These are phyloP conservation scores for Phialophora verrucosa DNA, from an alignment of 2,329 filamentous ascomycete genomes.

Conservation along the genomic window DNA sequence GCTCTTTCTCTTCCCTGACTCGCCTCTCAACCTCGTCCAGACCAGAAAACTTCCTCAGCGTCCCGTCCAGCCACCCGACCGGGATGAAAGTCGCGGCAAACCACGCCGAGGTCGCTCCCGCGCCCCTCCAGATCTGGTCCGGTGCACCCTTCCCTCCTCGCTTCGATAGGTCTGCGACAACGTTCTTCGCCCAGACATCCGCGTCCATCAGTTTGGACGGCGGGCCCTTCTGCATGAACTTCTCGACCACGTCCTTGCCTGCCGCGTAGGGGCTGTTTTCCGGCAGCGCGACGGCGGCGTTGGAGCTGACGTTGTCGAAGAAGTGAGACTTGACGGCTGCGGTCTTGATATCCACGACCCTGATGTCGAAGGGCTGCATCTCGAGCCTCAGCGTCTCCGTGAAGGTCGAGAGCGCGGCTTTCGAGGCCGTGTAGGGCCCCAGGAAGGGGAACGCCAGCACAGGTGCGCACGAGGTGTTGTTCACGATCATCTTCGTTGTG, in stretches of 20 bases:
- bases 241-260: conserved; percentile 50
- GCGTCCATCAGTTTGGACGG: conserved; percentile 40
- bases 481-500: conserved; percentile 40
- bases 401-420: conserved; percentile 64
- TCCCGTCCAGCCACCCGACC: conserved; percentile 14
- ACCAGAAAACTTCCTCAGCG: conserved; percentile 16
- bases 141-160: conserved; percentile 41
- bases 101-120: conserved; percentile 17
- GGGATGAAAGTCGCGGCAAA: conserved; percentile 10
- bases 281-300: conserved; percentile 53
- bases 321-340: conserved; percentile 39
- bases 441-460: conserved; percentile 42
- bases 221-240: conserved; percentile 11
- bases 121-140: conserved; percentile 28
- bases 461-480: conserved; percentile 39
- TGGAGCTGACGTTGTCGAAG: conserved; percentile 46
- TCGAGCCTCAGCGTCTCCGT: conserved; percentile 55
- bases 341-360: conserved; percentile 41
- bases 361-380: conserved; percentile 42
- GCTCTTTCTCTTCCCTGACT: conserved; percentile 2
- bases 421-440: conserved; percentile 48
- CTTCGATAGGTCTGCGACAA: conserved; percentile 62
- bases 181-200: conserved; percentile 60
- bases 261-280: conserved; percentile 59
- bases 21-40: conserved; percentile 21